Percentiles rank a stretch among this genome's conserved stretches.
phyloP scores from a whole-genome alignment of 2,329 filamentous ascomycete species.

The Fusarium phyllophilum region DNA sequence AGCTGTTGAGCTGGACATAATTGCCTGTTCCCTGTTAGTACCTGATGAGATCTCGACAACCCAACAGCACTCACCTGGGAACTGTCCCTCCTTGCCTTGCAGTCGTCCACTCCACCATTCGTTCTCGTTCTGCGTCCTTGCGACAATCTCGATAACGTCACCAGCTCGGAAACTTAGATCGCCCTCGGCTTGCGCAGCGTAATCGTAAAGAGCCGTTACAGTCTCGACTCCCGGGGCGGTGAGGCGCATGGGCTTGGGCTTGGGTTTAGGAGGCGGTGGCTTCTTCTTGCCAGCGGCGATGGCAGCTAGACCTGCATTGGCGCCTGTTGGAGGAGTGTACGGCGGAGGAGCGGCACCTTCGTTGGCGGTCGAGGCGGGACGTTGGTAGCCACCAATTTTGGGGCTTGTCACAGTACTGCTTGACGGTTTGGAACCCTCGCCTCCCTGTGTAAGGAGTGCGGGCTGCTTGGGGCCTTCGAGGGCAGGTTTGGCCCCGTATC shows the following conservation, averaged over 20 bases:
- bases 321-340: slow-evolving; percentile 65
- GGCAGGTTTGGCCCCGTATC: slow-evolving; percentile 67
- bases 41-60: neutral
- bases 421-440: slow-evolving; percentile 48
- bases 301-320: slow-evolving; percentile 55
- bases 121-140: slow-evolving; percentile 87
- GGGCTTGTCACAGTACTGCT: slow-evolving; percentile 33
- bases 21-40: slow-evolving; percentile 55
- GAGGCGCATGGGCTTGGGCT: slow-evolving; percentile 82
- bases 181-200: slow-evolving; percentile 92
- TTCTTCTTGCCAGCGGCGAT: slow-evolving; percentile 70
- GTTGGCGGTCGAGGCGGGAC: slow-evolving; percentile 50
- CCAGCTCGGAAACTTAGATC: slow-evolving; percentile 91
- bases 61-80: slow-evolving; percentile 76
- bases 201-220: slow-evolving; percentile 93
- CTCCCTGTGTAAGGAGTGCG: slow-evolving; percentile 64
- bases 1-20: slow-evolving; percentile 56
- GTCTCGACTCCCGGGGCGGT: slow-evolving; percentile 75
- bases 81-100: slow-evolving; percentile 85
- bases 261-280: slow-evolving; percentile 72
- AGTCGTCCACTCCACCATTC: slow-evolving; percentile 96
- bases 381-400: slow-evolving; percentile 50
- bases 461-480: slow-evolving; percentile 60
- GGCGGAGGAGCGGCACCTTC: slow-evolving; percentile 75
- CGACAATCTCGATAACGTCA: slow-evolving; percentile 89